Percentiles rank a stretch among this genome's conserved stretches.
Evolutionary conservation across 192 early-diverging fungal genomes (phyloP).

Genomic region (Coemansia sp.): DNA sequence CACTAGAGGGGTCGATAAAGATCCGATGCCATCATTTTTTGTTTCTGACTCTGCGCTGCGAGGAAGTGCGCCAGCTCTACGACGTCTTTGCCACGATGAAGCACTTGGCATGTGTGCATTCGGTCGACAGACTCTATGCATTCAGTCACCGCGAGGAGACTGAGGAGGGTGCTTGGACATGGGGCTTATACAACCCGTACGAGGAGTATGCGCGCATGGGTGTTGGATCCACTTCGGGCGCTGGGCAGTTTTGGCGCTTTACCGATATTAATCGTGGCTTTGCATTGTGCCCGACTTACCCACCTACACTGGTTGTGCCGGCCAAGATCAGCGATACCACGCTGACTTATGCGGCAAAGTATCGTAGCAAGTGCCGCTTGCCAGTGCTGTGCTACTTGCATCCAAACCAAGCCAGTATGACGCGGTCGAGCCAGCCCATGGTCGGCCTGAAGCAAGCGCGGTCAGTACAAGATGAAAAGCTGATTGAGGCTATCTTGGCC

Average conservation of each 20-base stretch:
- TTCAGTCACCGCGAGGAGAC: constrained; percentile 62
- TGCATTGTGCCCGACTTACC: constrained; percentile 90
- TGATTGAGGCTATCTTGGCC: constrained; percentile 89
- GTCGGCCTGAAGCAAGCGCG: constrained; percentile 93
- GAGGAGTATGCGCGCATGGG: constrained; percentile 86
- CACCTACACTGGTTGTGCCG: constrained; percentile 79
- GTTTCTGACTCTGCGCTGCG: constrained; percentile 69
- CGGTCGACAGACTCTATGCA: constrained; percentile 76
- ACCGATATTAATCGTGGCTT: constrained; percentile 75
- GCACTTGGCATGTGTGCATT: constrained; percentile 75
- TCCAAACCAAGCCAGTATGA: constrained; percentile 83
- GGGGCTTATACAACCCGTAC: constrained; percentile 75
- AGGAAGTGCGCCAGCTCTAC: constrained; percentile 65
- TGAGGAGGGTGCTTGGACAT: constrained; percentile 50
- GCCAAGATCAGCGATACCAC: constrained; percentile 86
- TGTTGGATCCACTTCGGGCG: constrained; percentile 53
- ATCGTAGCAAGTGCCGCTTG: constrained; percentile 87
- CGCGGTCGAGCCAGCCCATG: constrained; percentile 93
- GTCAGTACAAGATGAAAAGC: constrained; percentile 96
- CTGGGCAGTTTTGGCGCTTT: constrained; percentile 74
- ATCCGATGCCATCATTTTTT: constrained; percentile 85
- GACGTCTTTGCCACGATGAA: constrained; percentile 81
- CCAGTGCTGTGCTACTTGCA: constrained; percentile 91
- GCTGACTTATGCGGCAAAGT: constrained; percentile 83
- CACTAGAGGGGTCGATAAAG: constrained; percentile 41